A percentile compares a stretch with the other conserved stretches of the same genome.
phyloP scores from a whole-genome alignment of 768 basidiomycete species.

The Tremella mesenterica region DNA sequence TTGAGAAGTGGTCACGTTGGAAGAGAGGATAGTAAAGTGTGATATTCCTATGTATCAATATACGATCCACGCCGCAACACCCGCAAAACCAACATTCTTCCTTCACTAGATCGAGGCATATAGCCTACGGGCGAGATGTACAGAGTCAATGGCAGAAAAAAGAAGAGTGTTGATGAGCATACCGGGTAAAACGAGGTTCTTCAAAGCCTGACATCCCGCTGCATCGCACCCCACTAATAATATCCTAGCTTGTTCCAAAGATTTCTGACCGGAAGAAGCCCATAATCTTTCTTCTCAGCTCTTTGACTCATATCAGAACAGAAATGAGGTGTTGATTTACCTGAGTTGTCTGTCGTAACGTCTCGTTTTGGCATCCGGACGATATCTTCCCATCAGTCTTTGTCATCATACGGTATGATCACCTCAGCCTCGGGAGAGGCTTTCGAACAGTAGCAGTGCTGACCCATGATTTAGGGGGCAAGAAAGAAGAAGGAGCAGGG shows the following conservation, averaged over 20 bases:
- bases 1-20: slow-evolving; percentile 53
- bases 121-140: neutral
- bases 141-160: neutral
- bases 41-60: slow-evolving; percentile 67
- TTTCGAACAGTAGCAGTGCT: no score
- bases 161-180: slow-evolving; percentile 1
- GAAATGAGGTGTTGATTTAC: slow-evolving; percentile 46
- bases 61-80: no score
- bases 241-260: slow-evolving; percentile 73
- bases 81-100: no score
- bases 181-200: slow-evolving; percentile 92
- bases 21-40: slow-evolving; percentile 85
- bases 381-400: slow-evolving; percentile 46
- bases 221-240: slow-evolving; percentile 73
- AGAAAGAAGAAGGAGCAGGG: no score
- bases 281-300: slow-evolving; percentile 57
- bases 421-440: no score
- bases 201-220: slow-evolving; percentile 78
- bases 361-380: slow-evolving; percentile 77
- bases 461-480: no score
- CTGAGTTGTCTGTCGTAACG: slow-evolving; percentile 92
- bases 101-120: no score
- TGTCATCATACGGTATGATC: neutral
- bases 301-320: neutral
- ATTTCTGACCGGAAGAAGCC: slow-evolving; percentile 83